Conservation (phyloP, 2,329 filamentous ascomycete species). For the Pseudocercospora ulei region DNA sequence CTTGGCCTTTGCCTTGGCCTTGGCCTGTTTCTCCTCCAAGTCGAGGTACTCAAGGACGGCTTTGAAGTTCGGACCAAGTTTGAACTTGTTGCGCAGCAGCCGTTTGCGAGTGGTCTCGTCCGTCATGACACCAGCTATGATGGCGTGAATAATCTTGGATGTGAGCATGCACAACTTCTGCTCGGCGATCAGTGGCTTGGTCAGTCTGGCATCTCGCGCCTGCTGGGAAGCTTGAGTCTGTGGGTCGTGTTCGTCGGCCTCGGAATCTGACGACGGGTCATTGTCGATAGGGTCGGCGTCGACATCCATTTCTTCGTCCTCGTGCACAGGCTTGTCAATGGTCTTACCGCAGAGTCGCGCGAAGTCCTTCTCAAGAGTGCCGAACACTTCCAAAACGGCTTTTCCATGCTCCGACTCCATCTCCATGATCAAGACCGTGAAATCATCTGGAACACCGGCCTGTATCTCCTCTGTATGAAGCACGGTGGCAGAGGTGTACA, state of each 20-base stretch:
- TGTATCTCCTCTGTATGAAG: conserved; percentile 40
- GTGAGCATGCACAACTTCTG: conserved; percentile 77
- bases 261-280: conserved; percentile 32
- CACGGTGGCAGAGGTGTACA: conserved; percentile 69
- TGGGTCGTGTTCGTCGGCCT: conserved; percentile 36
- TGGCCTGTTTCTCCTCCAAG: conserved; percentile 46
- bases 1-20: conserved; percentile 38
- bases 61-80: conserved; percentile 74
- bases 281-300: conserved; percentile 29
- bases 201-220: conserved; percentile 51
- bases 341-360: conserved; percentile 51
- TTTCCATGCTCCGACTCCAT: conserved; percentile 52
- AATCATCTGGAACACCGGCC: conserved; percentile 39
- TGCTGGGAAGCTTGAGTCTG: conserved; percentile 45
- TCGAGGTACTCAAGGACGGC: conserved; percentile 76
- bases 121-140: conserved; percentile 67
- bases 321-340: conserved; percentile 33
- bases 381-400: conserved; percentile 66
- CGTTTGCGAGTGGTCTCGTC: conserved; percentile 56
- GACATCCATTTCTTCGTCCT: conserved; percentile 47
- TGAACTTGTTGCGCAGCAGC: conserved; percentile 67
- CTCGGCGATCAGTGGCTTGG: conserved; percentile 61
- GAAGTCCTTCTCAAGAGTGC: conserved; percentile 63
- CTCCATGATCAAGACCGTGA: conserved; percentile 49
- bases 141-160: conserved; percentile 71